These are phyloP conservation scores for Volutella citrinella DNA, from an alignment of 2,329 filamentous ascomycete genomes.

Conservation along the genomic window DNA sequence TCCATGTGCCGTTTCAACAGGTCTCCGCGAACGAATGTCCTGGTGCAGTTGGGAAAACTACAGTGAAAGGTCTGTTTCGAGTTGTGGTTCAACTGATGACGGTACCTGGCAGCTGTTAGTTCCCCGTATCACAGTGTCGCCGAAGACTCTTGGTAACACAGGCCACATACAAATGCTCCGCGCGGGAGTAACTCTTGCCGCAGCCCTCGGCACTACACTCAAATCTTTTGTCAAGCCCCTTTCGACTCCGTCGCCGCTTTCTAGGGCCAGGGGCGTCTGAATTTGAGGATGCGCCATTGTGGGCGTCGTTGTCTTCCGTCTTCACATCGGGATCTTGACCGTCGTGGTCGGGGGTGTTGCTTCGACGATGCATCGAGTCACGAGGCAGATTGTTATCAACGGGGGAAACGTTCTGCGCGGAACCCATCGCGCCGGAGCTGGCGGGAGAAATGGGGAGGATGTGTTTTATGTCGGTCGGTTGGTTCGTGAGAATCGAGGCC, in stretches of 20 bases:
- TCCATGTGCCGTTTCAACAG: conserved; percentile 83
- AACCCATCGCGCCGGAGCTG: conserved; percentile 39
- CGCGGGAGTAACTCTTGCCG: conserved; percentile 93
- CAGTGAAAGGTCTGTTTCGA: conserved; percentile 95
- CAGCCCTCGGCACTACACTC: conserved; percentile 84
- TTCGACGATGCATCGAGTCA: conserved; percentile 39
- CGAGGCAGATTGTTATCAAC: conserved; percentile 30
- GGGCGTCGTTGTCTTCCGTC: conserved; percentile 28
- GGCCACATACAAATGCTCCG: conserved; percentile 88
- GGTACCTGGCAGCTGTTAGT: conserved; percentile 51
- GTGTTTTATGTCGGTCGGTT: conserved; percentile 28
- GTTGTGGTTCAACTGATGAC: conserved; percentile 93
- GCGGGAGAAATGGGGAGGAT: conserved; percentile 37
- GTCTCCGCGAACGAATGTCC: conserved; percentile 90
- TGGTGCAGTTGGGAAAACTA: conserved; percentile 85
- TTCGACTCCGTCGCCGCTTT: conserved; percentile 69
- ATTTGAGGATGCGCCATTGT: conserved; percentile 47
- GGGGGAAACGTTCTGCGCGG: conserved; percentile 35
- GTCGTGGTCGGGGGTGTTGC: conserved; percentile 41
- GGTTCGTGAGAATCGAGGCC: conserved; percentile 24
- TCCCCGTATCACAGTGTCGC: conserved; percentile 19
- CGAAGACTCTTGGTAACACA: too few species aligned
- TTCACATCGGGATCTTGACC: conserved; percentile 40
- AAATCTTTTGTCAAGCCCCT: conserved; percentile 77
- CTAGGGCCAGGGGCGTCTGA: conserved; percentile 54